Evolutionary conservation across 129 eudicot genomes (phyloP).

Genomic region (Flaveria brownii): DNA sequence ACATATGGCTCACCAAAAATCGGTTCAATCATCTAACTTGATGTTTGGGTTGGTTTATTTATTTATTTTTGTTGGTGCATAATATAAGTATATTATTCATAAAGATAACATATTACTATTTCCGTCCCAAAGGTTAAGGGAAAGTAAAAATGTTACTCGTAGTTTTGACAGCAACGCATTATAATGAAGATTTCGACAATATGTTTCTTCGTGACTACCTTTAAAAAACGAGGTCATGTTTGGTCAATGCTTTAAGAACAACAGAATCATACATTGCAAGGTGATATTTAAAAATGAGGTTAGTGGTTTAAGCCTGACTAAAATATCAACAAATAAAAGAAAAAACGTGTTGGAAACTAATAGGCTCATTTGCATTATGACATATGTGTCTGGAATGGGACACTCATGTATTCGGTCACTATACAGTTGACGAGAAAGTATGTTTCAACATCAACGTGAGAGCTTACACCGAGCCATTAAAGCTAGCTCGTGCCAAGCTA

Average conservation of each 20-base stretch:
- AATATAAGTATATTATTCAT: neutral
- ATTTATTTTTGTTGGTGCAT: constrained; percentile 19
- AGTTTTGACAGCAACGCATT: constrained; percentile 4
- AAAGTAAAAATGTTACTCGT: constrained; percentile 5
- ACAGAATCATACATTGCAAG: neutral
- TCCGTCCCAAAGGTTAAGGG: neutral
- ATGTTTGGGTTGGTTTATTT: constrained; percentile 20
- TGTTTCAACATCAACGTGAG: too few relatives aligned
- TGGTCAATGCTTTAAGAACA: neutral
- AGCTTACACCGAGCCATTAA: neutral
- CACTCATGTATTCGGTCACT: neutral
- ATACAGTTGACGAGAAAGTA: too few relatives aligned
- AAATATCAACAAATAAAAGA: neutral
- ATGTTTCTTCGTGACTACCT: neutral
- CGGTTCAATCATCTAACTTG: constrained; percentile 21
- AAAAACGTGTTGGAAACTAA: neutral
- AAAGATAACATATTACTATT: constrained; percentile 4
- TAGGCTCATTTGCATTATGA: neutral
- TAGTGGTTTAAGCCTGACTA: neutral
- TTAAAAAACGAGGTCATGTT: neutral
- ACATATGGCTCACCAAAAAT: constrained; percentile 29
- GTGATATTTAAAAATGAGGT: neutral
- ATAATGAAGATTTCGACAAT: neutral
- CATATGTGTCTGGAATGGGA: neutral
- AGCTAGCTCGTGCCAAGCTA: neutral